Base-by-base conservation (phyloP, 1,284 basidiomycete species). In the Golubevia pallescens region DNA sequence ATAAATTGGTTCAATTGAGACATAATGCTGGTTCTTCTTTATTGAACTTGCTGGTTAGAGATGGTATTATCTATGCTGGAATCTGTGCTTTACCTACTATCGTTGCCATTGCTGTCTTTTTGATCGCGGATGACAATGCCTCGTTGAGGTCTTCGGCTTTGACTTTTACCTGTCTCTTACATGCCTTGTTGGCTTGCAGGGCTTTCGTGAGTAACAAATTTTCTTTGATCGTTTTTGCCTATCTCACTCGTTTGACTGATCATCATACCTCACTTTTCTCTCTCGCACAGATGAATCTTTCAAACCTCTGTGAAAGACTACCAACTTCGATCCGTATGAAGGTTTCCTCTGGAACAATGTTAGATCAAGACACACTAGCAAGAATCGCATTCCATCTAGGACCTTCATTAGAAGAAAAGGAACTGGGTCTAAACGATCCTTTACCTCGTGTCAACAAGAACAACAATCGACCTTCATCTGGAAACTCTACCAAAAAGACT, bases 381-480 rank as follows among this genome's bases (percentile, higher is more conserved):
- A 38, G 60, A 2, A 62, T 62, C 52, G 60, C 60, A 3, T 62
- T 62, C 60, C 60, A 62, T 23, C 23, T 57, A 54, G 60, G 60
- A 23, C 42, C 57, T 28, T 57, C 60, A n/a, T 51, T 19, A 14
- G 16, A 53, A 34, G 14, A 54, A 8, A 28, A 24, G 19, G 42
- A 52, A 13, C 8, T 48, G 10, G 42, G 42, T 13, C 42, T 48
- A 13, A 16, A 16, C 8, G 42, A 48, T 48, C 13, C 42, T 48
- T 48, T 48, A 48, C 42, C 42, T 13, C 8, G 10, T 48, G 42
- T 48, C 16, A 13, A 10, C 8, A 10, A 48, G 16, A 10, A 48
- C 8, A 28, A 28, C 28, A 28, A 28, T 28, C 8, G 42, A 48
- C 42, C 42, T 48, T 48, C 42, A 13, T 48, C 42, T 13, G 42